phyloP scores from a whole-genome alignment of 2,329 filamentous ascomycete species.

The Fusarium equiseti region DNA sequence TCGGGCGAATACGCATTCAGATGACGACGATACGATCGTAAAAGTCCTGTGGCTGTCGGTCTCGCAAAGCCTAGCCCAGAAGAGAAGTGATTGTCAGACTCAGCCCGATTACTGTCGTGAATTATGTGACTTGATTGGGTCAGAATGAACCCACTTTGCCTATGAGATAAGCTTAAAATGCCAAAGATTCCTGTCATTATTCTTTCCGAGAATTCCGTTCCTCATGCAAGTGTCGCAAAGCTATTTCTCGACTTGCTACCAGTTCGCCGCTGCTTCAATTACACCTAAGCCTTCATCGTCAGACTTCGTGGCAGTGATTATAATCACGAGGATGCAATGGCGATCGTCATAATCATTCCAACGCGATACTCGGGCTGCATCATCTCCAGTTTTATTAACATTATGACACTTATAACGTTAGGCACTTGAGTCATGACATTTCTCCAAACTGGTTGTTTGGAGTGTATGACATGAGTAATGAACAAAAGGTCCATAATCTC shows the following conservation, averaged over 20 bases:
- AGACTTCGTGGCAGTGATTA: neutral
- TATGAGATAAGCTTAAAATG: neutral
- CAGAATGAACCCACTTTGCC: neutral
- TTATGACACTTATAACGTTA: no score
- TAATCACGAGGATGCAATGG: neutral
- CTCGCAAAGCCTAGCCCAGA: constrained; percentile 25
- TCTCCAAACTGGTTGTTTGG: neutral
- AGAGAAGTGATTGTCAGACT: neutral
- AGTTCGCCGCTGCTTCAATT: neutral
- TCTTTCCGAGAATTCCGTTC: neutral
- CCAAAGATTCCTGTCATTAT: neutral
- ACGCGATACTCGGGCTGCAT: neutral
- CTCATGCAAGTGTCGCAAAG: neutral
- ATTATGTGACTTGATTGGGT: neutral
- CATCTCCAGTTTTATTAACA: neutral
- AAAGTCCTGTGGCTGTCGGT: neutral
- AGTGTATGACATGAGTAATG: neutral
- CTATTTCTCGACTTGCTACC: neutral
- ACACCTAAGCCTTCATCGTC: neutral
- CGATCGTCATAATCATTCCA: neutral
- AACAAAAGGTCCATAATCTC: neutral
- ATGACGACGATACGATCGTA: neutral
- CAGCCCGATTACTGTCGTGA: constrained; percentile 8
- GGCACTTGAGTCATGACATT: neutral
- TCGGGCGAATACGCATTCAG: neutral